Percentiles rank a stretch among this genome's conserved stretches.
phyloP scores from a whole-genome alignment of 768 basidiomycete species.

The Cystofilobasidium macerans region DNA sequence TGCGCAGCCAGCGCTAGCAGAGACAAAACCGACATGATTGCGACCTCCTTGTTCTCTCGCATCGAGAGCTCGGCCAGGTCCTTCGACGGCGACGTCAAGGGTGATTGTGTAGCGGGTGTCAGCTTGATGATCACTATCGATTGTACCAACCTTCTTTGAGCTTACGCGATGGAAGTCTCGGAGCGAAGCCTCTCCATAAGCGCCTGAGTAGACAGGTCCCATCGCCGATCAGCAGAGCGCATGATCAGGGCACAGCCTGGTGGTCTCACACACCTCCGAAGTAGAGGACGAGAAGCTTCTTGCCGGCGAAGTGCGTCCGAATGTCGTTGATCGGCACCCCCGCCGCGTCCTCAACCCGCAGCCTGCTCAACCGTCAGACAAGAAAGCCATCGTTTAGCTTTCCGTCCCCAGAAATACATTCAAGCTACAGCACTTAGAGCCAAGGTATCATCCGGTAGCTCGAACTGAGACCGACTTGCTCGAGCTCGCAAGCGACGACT shows the following conservation, averaged over 20 bases:
- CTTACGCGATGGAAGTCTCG: conserved; percentile 19
- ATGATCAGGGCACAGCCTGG: too few species aligned
- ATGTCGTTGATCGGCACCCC: conserved; percentile 19
- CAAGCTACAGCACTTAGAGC: too few species aligned
- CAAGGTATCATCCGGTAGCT: too few species aligned
- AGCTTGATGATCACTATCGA: too few species aligned
- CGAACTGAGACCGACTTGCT: too few species aligned
- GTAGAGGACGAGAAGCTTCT: conserved; percentile 24
- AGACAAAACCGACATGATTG: conserved; percentile 19
- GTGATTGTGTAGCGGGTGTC: too few species aligned
- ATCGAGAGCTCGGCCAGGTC: conserved; percentile 9
- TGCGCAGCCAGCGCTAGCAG: too few species aligned
- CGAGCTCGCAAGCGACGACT: too few species aligned
- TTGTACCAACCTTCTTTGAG: neutral
- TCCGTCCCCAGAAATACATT: too few species aligned
- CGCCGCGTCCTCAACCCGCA: conserved; percentile 15
- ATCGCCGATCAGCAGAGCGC: too few species aligned
- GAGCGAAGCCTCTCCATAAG: conserved; percentile 7
- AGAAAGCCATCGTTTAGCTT: neutral
- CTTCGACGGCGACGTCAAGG: neutral
- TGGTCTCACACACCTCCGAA: conserved; percentile 2
- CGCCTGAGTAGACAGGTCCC: neutral
- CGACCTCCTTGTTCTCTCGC: conserved; percentile 16
- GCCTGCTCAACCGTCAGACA: neutral
- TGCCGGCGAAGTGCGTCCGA: conserved; percentile 17